Evolutionary conservation across 768 basidiomycete species (phyloP).

Genomic region (Tulasnella sp.): DNA sequence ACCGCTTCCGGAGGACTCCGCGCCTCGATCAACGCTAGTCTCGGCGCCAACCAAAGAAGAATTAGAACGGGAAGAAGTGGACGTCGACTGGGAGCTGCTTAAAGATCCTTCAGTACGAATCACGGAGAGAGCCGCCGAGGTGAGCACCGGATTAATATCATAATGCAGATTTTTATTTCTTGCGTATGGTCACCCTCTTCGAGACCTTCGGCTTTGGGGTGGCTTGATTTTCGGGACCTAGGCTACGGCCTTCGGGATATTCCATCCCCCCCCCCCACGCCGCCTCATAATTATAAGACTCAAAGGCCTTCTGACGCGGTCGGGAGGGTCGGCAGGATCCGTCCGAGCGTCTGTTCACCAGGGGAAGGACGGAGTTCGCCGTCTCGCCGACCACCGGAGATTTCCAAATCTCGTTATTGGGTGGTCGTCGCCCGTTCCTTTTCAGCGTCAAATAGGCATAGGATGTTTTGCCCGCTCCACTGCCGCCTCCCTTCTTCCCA

Average conservation of each 20-base stretch:
- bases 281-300: neutral
- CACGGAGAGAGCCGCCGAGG: constrained; percentile 37
- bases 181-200: neutral
- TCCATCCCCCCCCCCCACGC: neutral
- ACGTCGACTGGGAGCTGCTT: constrained; percentile 28
- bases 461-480: neutral
- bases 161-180: neutral
- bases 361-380: constrained; percentile 5
- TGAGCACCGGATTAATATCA: constrained; percentile 21
- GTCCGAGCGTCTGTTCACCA: constrained; percentile 3
- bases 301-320: neutral
- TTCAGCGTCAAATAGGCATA: neutral
- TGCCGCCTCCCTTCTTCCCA: neutral
- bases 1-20: constrained; percentile 21
- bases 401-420: neutral
- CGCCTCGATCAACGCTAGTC: constrained; percentile 27
- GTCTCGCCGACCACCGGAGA: constrained; percentile 1
- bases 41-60: constrained; percentile 34
- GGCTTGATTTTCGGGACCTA: constrained; percentile 12
- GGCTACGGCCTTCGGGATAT: neutral
- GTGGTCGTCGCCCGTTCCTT: neutral
- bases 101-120: constrained; percentile 32
- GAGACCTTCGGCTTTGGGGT: neutral
- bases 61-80: constrained; percentile 34
- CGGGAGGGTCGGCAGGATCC: constrained; percentile 3